A percentile compares a stretch with the other conserved stretches of the same genome.
Evolutionary conservation across 2,329 filamentous ascomycete genomes (phyloP).

Genomic region (Coleophoma cylindrospora): DNA sequence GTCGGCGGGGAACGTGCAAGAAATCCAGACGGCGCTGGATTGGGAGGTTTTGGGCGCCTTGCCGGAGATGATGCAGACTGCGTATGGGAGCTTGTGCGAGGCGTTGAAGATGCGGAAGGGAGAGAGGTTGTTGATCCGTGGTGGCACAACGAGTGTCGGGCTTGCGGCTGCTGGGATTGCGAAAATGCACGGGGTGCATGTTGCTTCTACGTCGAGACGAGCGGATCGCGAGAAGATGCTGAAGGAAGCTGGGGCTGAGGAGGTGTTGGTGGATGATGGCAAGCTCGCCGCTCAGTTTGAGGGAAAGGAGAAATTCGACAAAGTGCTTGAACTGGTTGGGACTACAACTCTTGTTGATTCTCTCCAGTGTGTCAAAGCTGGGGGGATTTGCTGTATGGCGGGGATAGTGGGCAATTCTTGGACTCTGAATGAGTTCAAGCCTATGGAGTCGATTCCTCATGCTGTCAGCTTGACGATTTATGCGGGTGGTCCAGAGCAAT

Average conservation of each 20-base stretch:
- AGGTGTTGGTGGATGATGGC: constrained; percentile 39
- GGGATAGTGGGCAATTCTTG: constrained; percentile 39
- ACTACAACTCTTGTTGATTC: constrained; percentile 28
- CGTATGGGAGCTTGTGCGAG: constrained; percentile 33
- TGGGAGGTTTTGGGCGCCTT: constrained; percentile 40
- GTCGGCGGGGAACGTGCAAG: constrained; percentile 32
- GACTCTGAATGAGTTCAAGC: constrained; percentile 30
- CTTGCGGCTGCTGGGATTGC: constrained; percentile 40
- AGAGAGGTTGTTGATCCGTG: constrained; percentile 41
- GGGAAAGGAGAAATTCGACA: constrained; percentile 31
- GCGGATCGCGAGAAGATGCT: constrained; percentile 30
- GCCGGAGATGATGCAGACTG: constrained; percentile 45
- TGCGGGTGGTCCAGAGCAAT: constrained; percentile 30
- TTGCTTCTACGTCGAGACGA: constrained; percentile 35
- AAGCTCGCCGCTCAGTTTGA: constrained; percentile 30
- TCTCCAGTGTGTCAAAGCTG: constrained; percentile 25
- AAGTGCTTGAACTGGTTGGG: constrained; percentile 36
- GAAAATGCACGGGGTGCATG: constrained; percentile 31
- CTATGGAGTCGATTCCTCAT: constrained; percentile 36
- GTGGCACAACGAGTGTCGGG: constrained; percentile 42
- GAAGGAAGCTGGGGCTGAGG: constrained; percentile 32
- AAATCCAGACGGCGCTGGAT: constrained; percentile 27
- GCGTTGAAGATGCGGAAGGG: constrained; percentile 31
- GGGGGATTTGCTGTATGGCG: constrained; percentile 34
- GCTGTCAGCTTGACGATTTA: constrained; percentile 36